Conservation (phyloP, 371 early-diverging fungal genomes). For the Syncephalastrum sp. region DNA sequence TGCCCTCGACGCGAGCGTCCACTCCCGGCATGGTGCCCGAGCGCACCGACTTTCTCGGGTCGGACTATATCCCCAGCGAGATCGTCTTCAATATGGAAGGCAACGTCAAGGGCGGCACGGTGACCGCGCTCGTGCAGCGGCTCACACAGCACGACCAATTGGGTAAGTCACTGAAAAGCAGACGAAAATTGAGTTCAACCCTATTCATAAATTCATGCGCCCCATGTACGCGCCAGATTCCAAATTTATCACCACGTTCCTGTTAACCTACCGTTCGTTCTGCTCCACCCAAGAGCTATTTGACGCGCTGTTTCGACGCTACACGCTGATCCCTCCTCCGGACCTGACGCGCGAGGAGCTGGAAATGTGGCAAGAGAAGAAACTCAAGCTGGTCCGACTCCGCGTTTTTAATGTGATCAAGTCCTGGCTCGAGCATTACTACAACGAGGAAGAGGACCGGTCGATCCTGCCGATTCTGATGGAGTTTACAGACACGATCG, state of each 20-base stretch:
- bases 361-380: conserved; percentile 82
- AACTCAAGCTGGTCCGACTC: conserved; percentile 81
- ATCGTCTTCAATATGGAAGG: conserved; percentile 84
- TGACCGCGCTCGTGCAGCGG: conserved; percentile 80
- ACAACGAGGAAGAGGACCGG: conserved; percentile 74
- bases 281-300: conserved; percentile 75
- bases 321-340: conserved; percentile 69
- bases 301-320: conserved; percentile 68
- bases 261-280: conserved; percentile 91
- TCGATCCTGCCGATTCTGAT: conserved; percentile 64
- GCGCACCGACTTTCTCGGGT: conserved; percentile 63
- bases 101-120: conserved; percentile 87
- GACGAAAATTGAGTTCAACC: neutral
- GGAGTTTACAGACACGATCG: conserved; percentile 72
- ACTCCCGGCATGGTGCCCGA: conserved; percentile 16
- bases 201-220: neutral
- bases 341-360: conserved; percentile 67
- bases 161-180: conserved; percentile 32
- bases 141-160: conserved; percentile 85
- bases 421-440: conserved; percentile 88
- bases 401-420: conserved; percentile 92
- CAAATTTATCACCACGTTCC: conserved; percentile 78
- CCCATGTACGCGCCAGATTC: conserved; percentile 48
- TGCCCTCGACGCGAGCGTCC: neutral
- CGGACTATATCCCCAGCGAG: conserved; percentile 71